A percentile compares a stretch with the other conserved stretches of the same genome.
Conservation (phyloP, 352 stramenopile genomes). For the Phytophthora colocasiae region DNA sequence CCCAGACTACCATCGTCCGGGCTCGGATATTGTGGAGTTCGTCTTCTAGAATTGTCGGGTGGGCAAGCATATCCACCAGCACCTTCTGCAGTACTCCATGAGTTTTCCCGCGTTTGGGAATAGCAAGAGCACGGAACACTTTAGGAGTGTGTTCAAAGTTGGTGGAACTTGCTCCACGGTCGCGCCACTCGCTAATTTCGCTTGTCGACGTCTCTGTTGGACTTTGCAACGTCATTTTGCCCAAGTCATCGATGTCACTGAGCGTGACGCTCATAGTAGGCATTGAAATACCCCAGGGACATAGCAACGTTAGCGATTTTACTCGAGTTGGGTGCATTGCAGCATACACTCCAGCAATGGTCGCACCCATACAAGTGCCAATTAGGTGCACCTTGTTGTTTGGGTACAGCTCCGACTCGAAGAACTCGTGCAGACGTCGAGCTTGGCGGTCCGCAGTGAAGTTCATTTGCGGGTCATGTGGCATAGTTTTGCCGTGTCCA, state of each 20-base stretch:
- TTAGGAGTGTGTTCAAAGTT: constrained; percentile 40
- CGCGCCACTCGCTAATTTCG: constrained; percentile 37
- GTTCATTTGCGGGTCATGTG: constrained; percentile 47
- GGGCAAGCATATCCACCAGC: constrained; percentile 55
- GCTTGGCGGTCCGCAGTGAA: constrained; percentile 63
- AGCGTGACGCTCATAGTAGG: constrained; percentile 63
- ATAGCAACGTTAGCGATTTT: constrained; percentile 69
- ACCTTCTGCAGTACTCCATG: constrained; percentile 62
- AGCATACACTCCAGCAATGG: constrained; percentile 72
- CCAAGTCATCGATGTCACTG: constrained; percentile 55
- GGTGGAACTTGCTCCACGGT: constrained; percentile 18
- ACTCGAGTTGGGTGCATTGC: constrained; percentile 65
- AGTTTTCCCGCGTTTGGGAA: constrained; percentile 33
- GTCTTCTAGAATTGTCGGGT: constrained; percentile 69
- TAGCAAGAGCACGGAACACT: constrained; percentile 35
- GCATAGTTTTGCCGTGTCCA: constrained; percentile 65
- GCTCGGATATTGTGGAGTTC: constrained; percentile 56
- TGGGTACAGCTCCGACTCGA: constrained; percentile 53
- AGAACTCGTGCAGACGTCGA: constrained; percentile 60
- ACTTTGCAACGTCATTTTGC: constrained; percentile 57
- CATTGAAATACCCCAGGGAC: constrained; percentile 70
- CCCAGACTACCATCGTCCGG: constrained; percentile 71
- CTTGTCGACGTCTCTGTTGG: constrained; percentile 58
- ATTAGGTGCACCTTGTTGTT: constrained; percentile 72
- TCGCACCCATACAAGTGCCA: constrained; percentile 75